These are phyloP conservation scores for Botryotinia convoluta DNA, from an alignment of 2,329 filamentous ascomycete species.

Conservation along the genomic window DNA sequence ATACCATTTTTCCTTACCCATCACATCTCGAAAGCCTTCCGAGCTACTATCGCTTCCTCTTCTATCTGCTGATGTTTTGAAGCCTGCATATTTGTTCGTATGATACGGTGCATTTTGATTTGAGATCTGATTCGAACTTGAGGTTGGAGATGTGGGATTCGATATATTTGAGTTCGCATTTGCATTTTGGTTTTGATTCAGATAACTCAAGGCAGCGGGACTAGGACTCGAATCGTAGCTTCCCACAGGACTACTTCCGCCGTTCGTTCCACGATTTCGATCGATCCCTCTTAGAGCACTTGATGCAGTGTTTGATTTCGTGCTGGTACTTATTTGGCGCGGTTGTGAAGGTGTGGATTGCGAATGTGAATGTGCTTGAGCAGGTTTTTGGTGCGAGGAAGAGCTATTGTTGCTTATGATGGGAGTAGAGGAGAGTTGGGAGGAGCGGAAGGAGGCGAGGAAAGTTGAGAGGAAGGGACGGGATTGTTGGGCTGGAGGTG, in stretches of 20 bases:
- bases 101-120: background rate
- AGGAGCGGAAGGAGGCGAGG: constrained; percentile 38
- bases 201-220: background rate
- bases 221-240: constrained; percentile 19
- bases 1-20: constrained; percentile 76
- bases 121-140: background rate
- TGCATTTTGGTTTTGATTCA: background rate
- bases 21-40: constrained; percentile 71
- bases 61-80: constrained; percentile 20
- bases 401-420: constrained; percentile 28
- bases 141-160: background rate
- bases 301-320: constrained; percentile 28
- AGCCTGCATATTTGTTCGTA: background rate
- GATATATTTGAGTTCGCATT: background rate
- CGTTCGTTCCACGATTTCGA: background rate
- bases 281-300: constrained; percentile 25
- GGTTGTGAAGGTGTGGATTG: constrained; percentile 19
- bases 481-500: constrained; percentile 33
- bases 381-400: constrained; percentile 23
- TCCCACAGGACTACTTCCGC: constrained; percentile 19
- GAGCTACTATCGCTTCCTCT: constrained; percentile 72
- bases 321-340: constrained; percentile 10
- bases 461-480: constrained; percentile 39
- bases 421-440: constrained; percentile 24
- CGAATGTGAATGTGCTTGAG: constrained; percentile 32